Base-by-base conservation (phyloP, 495 filamentous ascomycete genomes). In the Cercophora newfieldiana region DNA sequence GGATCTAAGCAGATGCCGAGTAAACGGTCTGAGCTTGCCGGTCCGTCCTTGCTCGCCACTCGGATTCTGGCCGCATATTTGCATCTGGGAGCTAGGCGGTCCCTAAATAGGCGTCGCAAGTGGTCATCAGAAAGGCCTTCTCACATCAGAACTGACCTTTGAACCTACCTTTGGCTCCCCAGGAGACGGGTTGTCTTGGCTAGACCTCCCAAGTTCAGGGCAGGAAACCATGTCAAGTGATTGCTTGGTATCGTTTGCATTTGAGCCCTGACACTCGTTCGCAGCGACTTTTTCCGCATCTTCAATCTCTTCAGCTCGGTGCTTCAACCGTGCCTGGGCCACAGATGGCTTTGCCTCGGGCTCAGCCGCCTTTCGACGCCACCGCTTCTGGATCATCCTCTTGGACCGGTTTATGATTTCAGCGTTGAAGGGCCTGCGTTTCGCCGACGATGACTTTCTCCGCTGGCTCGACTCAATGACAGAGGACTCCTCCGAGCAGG, bases 1-100 rank as follows among this genome's bases (percentile, higher is more conserved):
- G 2, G 70, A 72, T 21, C 70, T 51, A 64, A 49, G 28, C 19
- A 57, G 4, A 50, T 50, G 8, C 24, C 19, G 12, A 65, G 49
- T 1, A 37, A 55, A 22, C 12, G 22, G 33, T 18, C n/a, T 51
- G 21, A 24, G 33, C 22, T 18, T 51, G 16, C 25, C 33, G 14
- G 14, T 28, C 4, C 48, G 47, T 37, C 12, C n/a, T 7, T 22
- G 44, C 31, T 26, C 47, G 16, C 14, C 3, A 5, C 25, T 12
- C 10, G 24, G 10, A 12, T 58, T 33, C 7, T 30, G 25, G 55
- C 3, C 7, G 21, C 30, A 21, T 7, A 14, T 19, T 29, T 21
- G 3, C 12, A 2, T 44, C 37, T 14, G 10, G 37, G 18, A 2
- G 37, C 37, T 6, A 2, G 37, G 12, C 12, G 37, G 12, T 44